Evolutionary conservation across 1,139 yeast genomes (phyloP).

Genomic region (Barnettozyma hawaiiensis): DNA sequence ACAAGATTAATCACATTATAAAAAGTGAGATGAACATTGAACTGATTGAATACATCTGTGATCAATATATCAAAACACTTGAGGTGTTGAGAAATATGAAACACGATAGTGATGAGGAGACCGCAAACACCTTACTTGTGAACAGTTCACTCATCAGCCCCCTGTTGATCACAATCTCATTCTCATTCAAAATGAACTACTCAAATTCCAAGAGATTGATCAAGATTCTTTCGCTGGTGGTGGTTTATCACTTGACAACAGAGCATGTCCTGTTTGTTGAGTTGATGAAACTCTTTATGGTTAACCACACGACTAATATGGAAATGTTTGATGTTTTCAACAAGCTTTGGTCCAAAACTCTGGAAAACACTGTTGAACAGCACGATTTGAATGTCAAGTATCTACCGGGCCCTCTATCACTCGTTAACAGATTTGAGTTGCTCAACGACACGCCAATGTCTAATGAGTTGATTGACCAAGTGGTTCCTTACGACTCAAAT

Average conservation of each 20-base stretch:
- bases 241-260: conserved; percentile 15
- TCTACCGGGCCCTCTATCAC: conserved; percentile 21
- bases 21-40: conserved; percentile 14
- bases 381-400: conserved; percentile 5
- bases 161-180: conserved; percentile 21
- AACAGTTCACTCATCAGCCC: conserved; percentile 21
- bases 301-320: conserved; percentile 15
- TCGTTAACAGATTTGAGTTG: conserved; percentile 16
- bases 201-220: conserved; percentile 10
- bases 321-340: conserved; percentile 22
- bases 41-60: conserved; percentile 10
- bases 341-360: conserved; percentile 23
- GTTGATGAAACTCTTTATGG: conserved; percentile 13
- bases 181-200: conserved; percentile 17
- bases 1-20: conserved; percentile 14
- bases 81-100: conserved; percentile 11
- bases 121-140: conserved; percentile 8
- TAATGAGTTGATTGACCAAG: conserved; percentile 11
- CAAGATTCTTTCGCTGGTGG: conserved; percentile 15
- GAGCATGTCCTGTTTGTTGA: conserved; percentile 9
- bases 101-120: background rate
- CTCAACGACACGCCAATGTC: conserved; percentile 6
- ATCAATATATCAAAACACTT: conserved; percentile 13
- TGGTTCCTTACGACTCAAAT: conserved; percentile 16
- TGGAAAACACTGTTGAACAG: conserved; percentile 11